Conservation (phyloP, 2,329 filamentous ascomycete species). For the Alternaria gaisen region DNA sequence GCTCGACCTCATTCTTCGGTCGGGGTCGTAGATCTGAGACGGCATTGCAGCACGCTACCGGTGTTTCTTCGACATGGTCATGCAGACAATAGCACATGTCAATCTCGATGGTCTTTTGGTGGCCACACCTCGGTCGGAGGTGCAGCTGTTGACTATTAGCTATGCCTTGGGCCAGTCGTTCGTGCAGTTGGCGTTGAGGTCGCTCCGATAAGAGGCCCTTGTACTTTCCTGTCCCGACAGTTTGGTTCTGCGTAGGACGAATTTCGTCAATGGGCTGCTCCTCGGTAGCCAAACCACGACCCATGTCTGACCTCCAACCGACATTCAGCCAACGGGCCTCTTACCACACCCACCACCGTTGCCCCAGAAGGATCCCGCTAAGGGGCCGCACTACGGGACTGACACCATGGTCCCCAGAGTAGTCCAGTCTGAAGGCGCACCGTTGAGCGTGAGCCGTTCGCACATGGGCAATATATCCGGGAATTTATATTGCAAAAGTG, state of each 20-base stretch:
- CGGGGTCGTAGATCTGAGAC: slow-evolving; percentile 19
- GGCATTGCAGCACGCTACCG: slow-evolving; percentile 23
- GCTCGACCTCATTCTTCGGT: slow-evolving; percentile 23
- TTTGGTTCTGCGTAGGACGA: slow-evolving; percentile 34
- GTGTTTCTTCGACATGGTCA: slow-evolving; percentile 15
- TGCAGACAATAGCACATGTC: slow-evolving; percentile 26
- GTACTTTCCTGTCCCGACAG: slow-evolving; percentile 32
- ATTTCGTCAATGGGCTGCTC: slow-evolving; percentile 38
- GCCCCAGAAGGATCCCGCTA: slow-evolving; percentile 23
- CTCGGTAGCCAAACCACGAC: slow-evolving; percentile 43
- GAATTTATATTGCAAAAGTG: slow-evolving; percentile 31
- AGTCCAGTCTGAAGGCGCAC: slow-evolving; percentile 26
- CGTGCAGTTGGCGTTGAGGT: slow-evolving; percentile 23
- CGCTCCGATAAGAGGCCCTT: slow-evolving; percentile 47
- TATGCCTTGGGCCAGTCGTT: slow-evolving; percentile 21
- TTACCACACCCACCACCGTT: slow-evolving; percentile 14
- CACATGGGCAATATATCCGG: slow-evolving; percentile 32
- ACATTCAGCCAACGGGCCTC: slow-evolving; percentile 27
- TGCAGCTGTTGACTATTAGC: slow-evolving; percentile 15
- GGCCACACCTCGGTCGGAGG: slow-evolving; percentile 22
- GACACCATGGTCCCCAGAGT: slow-evolving; percentile 35
- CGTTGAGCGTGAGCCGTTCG: slow-evolving; percentile 16
- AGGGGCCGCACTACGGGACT: slow-evolving; percentile 35
- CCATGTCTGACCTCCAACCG: slow-evolving; percentile 29
- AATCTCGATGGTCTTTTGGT: slow-evolving; percentile 20